Evolutionary conservation across 139 green algal species (phyloP).

Genomic region (Chlorella sp.): DNA sequence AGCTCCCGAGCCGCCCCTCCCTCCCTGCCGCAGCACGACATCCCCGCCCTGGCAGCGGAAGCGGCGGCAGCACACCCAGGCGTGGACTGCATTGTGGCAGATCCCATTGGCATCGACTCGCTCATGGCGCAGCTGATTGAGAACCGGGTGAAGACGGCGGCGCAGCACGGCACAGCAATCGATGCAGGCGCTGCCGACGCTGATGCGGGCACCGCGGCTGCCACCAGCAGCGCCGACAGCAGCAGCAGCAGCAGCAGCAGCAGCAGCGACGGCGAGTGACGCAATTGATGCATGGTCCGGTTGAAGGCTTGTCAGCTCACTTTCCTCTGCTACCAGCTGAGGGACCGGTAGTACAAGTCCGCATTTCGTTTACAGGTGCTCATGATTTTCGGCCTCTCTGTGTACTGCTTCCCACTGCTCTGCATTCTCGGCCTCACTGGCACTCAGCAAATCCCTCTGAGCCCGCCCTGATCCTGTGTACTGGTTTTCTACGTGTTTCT

Average conservation of each 20-base stretch:
- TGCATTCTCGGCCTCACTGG: too few relatives aligned
- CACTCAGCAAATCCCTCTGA: too few relatives aligned
- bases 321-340: neutral
- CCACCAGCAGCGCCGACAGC: neutral
- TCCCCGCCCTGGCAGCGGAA: slow-evolving; percentile 77
- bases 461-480: too few relatives aligned
- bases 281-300: neutral
- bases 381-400: neutral
- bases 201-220: neutral
- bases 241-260: neutral
- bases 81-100: slow-evolving; percentile 70
- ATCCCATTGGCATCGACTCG: slow-evolving; percentile 80
- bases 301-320: too few relatives aligned
- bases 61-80: slow-evolving; percentile 59
- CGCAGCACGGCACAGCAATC: neutral
- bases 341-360: neutral
- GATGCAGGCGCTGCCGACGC: neutral
- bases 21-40: slow-evolving; percentile 70
- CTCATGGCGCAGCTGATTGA: slow-evolving; percentile 80
- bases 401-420: neutral
- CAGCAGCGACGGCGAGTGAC: neutral
- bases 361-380: neutral
- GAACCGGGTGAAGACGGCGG: slow-evolving; percentile 54
- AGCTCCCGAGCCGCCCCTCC: neutral
- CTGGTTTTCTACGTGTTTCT: too few relatives aligned